Evolutionary conservation across 2,329 filamentous ascomycete genomes (phyloP).

Genomic region (Emergomyces orientalis): DNA sequence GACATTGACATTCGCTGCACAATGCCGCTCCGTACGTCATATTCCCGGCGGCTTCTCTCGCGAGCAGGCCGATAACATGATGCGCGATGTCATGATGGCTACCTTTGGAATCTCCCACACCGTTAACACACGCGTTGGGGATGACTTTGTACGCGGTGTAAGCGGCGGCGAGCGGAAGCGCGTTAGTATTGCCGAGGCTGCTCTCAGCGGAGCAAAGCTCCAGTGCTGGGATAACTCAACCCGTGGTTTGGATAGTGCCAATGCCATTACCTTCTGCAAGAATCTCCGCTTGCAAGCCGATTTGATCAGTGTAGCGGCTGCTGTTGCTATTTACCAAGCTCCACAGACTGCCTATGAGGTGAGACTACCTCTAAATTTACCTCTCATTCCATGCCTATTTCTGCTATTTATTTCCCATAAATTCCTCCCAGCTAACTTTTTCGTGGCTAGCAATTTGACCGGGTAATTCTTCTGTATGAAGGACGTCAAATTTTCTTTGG

Average conservation of each 20-base stretch:
- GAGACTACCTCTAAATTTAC: neutral
- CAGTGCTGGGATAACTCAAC: slow-evolving; percentile 74
- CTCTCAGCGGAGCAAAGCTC: slow-evolving; percentile 53
- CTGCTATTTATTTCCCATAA: no score
- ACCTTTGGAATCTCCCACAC: slow-evolving; percentile 65
- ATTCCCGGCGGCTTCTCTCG: slow-evolving; percentile 53
- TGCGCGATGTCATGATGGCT: slow-evolving; percentile 59
- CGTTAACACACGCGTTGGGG: slow-evolving; percentile 62
- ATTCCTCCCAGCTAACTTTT: neutral
- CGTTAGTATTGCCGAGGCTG: slow-evolving; percentile 72
- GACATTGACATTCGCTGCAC: slow-evolving; percentile 63
- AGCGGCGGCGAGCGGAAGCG: slow-evolving; percentile 67
- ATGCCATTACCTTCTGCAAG: slow-evolving; percentile 63
- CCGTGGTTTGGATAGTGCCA: slow-evolving; percentile 62
- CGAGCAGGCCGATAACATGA: slow-evolving; percentile 51
- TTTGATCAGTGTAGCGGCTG: slow-evolving; percentile 51
- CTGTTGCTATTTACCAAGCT: slow-evolving; percentile 65
- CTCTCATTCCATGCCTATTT: no score
- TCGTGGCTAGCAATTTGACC: slow-evolving; percentile 53
- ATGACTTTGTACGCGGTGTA: slow-evolving; percentile 63
- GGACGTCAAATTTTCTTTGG: slow-evolving; percentile 68
- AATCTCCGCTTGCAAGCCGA: slow-evolving; percentile 57
- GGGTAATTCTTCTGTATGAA: slow-evolving; percentile 57
- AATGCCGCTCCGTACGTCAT: slow-evolving; percentile 46
- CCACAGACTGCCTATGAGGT: slow-evolving; percentile 28